Evolutionary conservation across 768 basidiomycete species (phyloP).

Genomic region (Lactifluus volemus): DNA sequence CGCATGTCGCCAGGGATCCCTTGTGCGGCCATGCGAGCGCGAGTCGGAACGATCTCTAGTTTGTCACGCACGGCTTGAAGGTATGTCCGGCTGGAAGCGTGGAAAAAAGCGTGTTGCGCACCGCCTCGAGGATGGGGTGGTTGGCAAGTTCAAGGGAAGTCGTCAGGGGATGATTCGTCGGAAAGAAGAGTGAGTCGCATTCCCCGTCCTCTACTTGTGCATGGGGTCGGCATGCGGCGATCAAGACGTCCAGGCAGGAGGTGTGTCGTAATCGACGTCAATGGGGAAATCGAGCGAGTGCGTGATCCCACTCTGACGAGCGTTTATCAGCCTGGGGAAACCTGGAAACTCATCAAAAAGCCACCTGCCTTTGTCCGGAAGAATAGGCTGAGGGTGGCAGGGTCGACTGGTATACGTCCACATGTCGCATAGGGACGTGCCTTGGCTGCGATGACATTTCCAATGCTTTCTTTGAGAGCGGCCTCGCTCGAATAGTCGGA

Average conservation of each 20-base stretch:
- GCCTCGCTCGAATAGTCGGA: constrained; percentile 45
- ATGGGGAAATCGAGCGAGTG: constrained; percentile 79
- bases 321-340: background rate
- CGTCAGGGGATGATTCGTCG: constrained; percentile 61
- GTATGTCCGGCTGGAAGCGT: constrained; percentile 59
- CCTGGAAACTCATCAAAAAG: background rate
- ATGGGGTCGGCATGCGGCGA: constrained; percentile 64
- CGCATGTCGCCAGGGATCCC: constrained; percentile 54
- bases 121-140: constrained; percentile 73
- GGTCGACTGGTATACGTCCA: constrained; percentile 64
- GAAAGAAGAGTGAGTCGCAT: constrained; percentile 64
- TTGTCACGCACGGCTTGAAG: constrained; percentile 60
- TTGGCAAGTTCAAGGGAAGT: constrained; percentile 72
- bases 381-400: constrained; percentile 59
- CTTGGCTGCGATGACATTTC: constrained; percentile 47
- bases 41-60: constrained; percentile 57
- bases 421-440: constrained; percentile 53
- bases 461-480: constrained; percentile 41
- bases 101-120: constrained; percentile 66
- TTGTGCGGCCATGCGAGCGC: constrained; percentile 50
- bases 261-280: constrained; percentile 63
- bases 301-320: constrained; percentile 57
- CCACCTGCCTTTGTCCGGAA: constrained; percentile 67
- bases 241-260: constrained; percentile 73
- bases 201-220: constrained; percentile 44